Evolutionary conservation across 2,329 filamentous ascomycete genomes (phyloP).

Genomic region (Neophaeococcomyces aloes): DNA sequence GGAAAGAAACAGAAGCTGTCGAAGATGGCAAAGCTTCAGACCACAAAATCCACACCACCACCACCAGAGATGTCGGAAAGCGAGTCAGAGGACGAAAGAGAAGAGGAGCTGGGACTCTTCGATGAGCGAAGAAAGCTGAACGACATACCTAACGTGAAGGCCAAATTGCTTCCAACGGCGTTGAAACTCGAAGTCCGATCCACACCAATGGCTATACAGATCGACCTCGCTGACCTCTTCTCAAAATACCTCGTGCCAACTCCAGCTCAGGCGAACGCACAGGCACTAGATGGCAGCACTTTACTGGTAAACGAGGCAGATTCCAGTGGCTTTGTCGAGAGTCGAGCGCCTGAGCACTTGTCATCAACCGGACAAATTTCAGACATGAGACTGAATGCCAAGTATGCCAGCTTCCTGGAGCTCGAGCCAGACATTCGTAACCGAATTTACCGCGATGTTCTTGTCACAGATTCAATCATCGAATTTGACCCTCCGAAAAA

Average conservation of each 20-base stretch:
- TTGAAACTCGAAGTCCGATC: slow-evolving; percentile 3
- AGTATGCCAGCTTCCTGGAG: slow-evolving; percentile 25
- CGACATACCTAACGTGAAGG: slow-evolving; percentile 1
- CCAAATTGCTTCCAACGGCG: background rate
- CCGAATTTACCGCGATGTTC: slow-evolving; percentile 36
- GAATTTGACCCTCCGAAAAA: slow-evolving; percentile 28
- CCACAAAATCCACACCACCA: slow-evolving; percentile 1
- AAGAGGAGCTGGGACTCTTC: background rate
- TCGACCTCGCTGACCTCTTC: slow-evolving; percentile 6
- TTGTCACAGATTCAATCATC: slow-evolving; percentile 27
- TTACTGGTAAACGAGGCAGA: too few relatives aligned
- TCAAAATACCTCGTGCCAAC: background rate
- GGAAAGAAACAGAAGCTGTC: background rate
- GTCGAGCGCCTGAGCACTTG: background rate
- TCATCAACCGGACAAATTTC: background rate
- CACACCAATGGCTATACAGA: slow-evolving; percentile 4
- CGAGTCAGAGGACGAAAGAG: background rate
- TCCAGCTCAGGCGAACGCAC: background rate
- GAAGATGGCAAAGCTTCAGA: background rate
- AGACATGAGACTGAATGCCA: background rate
- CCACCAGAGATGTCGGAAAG: background rate
- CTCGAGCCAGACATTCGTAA: slow-evolving; percentile 38
- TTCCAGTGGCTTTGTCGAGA: background rate
- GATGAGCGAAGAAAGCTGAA: background rate
- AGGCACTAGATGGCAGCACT: background rate